Conservation (phyloP, 345 rosid species). For the Camelina sativa region DNA sequence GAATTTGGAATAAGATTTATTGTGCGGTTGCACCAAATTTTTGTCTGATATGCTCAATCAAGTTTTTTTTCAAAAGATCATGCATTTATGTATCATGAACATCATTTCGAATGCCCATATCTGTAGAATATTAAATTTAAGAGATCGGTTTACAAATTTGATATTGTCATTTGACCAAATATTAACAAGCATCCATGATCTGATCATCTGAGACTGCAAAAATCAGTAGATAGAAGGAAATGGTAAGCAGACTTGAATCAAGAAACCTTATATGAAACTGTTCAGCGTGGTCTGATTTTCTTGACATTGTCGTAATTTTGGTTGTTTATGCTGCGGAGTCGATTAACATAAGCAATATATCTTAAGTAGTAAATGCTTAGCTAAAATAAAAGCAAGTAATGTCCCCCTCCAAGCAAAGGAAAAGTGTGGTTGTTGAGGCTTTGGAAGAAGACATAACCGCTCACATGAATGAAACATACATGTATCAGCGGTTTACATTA, state of each 20-base stretch:
- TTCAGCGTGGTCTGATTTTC: not conserved
- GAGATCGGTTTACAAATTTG: too few relatives aligned
- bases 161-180: too few relatives aligned
- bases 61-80: too few relatives aligned
- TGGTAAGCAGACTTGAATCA: constrained; percentile 48
- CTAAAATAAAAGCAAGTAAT: constrained; percentile 64
- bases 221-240: constrained; percentile 68
- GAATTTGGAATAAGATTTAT: too few relatives aligned
- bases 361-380: constrained; percentile 89
- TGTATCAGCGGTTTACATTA: not conserved
- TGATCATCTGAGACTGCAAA: constrained; percentile 74
- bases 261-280: not conserved
- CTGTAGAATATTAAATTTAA: not conserved
- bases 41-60: too few relatives aligned
- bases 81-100: too few relatives aligned
- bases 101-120: too few relatives aligned
- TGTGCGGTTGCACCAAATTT: too few relatives aligned
- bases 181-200: constrained; percentile 68
- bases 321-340: constrained; percentile 63
- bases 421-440: constrained; percentile 67
- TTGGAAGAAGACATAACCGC: constrained; percentile 74
- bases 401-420: constrained; percentile 48
- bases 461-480: too few relatives aligned
- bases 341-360: constrained; percentile 79
- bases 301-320: constrained; percentile 6